phyloP scores from a whole-genome alignment of 2,329 filamentous ascomycete species.

The Fusarium protoensiforme region DNA sequence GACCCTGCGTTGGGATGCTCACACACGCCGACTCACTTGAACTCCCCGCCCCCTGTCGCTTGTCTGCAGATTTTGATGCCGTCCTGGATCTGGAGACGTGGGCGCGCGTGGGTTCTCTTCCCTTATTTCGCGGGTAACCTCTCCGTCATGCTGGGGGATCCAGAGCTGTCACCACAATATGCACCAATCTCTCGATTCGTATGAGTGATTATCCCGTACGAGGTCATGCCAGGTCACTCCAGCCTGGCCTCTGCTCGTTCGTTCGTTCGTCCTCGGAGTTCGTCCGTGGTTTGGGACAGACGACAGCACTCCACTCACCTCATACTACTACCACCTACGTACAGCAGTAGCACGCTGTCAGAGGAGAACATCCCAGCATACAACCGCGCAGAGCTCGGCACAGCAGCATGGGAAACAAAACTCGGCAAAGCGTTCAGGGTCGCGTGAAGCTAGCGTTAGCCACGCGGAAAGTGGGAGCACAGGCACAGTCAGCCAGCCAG shows the following conservation, averaged over 20 bases:
- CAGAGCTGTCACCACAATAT: conserved; percentile 1
- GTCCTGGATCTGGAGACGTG: conserved; percentile 15
- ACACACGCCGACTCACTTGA: conserved; percentile 14
- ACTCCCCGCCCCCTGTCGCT: conserved; percentile 37
- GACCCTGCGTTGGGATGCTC: conserved; percentile 21
- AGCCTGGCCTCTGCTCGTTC: conserved; percentile 11
- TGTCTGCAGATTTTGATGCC: conserved; percentile 17
- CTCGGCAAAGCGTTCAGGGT: conserved; percentile 10
- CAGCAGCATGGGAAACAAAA: conserved; percentile 13
- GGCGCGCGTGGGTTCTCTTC: conserved; percentile 14
- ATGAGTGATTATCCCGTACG: conserved; percentile 29
- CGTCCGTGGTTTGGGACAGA: conserved; percentile 1
- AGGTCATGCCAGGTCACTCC: not conserved
- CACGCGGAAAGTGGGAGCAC: conserved; percentile 23
- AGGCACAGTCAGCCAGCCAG: conserved; percentile 3
- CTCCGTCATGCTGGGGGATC: conserved; percentile 11
- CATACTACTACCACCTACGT: not conserved
- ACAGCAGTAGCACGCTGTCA: not conserved
- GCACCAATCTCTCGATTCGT: conserved; percentile 8
- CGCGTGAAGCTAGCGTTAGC: not conserved
- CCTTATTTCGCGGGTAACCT: conserved; percentile 18
- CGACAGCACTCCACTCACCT: conserved; percentile 17
- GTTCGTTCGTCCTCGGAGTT: conserved; percentile 14
- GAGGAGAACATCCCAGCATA: not conserved
- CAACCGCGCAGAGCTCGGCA: not conserved